Evolutionary conservation across 2,329 filamentous ascomycete genomes (phyloP), one percentile per base, ranked within the genome.

Genomic region (Talaromyces marneffei): DNA sequence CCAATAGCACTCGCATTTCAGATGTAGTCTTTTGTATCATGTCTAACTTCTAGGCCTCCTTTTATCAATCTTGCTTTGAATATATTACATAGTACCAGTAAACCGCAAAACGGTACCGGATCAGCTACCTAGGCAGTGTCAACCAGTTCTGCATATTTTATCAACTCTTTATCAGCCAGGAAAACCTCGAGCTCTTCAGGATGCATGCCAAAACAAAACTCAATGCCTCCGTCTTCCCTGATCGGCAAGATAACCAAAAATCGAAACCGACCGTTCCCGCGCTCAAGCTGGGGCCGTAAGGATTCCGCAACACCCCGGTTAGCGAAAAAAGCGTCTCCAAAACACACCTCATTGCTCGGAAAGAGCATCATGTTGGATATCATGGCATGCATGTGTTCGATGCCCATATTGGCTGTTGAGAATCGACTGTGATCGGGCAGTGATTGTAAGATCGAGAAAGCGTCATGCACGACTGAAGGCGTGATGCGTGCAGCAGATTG

Each of bases 361-460:
- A 59, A 59, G 18, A 59, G 10, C 57, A 39, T 39, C 57, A 59
- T 42, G 10, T 59, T 59, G 1, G 57, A 59, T 16, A 59, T 59
- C 57, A 59, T 59, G 7, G 35, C 57, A 25, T 59, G 44, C 57
- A 59, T 59, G 42, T 59, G 57, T 25, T 59, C 57, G n/a, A 59
- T 14, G 6, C 57, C 57, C 57, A 59, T 59, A 12, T 59, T 59
- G 5, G 57, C 57, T 4, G 57, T 59, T 9, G 57, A 53, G n/a
- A 59, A 59, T 52, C 57, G 44, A 27, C 33, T 53, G 44, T 59
- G 57, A 12, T 59, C 46, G 2, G 57, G 57, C 3, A 59, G 57
- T 16, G 57, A 59, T 12, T 53, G 57, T 14, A 59, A 14, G 6
- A 59, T 53, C 3, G 57, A 40, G 14, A 59, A 59, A n/a, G 57